Evolutionary conservation across 805 yeast species (phyloP).

Genomic region (Zygoascus biomembranicola): DNA sequence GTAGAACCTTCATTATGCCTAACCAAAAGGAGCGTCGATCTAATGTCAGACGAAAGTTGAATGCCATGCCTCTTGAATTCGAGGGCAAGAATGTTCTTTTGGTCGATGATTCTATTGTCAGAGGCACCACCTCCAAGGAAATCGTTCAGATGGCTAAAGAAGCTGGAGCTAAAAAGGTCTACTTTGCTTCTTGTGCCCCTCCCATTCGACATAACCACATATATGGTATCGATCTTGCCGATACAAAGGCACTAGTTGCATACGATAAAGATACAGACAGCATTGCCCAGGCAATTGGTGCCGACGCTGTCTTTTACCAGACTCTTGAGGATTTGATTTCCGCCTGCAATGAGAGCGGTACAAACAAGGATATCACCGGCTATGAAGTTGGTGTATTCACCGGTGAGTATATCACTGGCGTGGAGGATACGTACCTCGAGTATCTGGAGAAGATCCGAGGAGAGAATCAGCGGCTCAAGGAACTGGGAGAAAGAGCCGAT

Average conservation of each 20-base stretch:
- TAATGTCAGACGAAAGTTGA: slow-evolving; percentile 86
- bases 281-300: slow-evolving; percentile 72
- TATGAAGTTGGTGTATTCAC: slow-evolving; percentile 97
- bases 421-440: slow-evolving; percentile 70
- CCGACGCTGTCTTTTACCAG: slow-evolving; percentile 88
- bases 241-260: slow-evolving; percentile 88
- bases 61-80: slow-evolving; percentile 94
- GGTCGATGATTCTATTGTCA: slow-evolving; percentile 94
- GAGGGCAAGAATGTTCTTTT: slow-evolving; percentile 74
- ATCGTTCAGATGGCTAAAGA: slow-evolving; percentile 98
- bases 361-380: slow-evolving; percentile 35
- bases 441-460: slow-evolving; percentile 81
- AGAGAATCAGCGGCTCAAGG: slow-evolving; percentile 51
- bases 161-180: slow-evolving; percentile 95
- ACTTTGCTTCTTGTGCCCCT: slow-evolving; percentile 95
- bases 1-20: slow-evolving; percentile 98
- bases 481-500: slow-evolving; percentile 37
- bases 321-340: slow-evolving; percentile 70
- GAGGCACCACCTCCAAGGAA: slow-evolving; percentile 96
- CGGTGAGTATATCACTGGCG: slow-evolving; percentile 91
- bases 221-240: slow-evolving; percentile 96
- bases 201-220: slow-evolving; percentile 95
- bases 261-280: slow-evolving; percentile 66
- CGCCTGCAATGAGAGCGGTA: slow-evolving; percentile 51
- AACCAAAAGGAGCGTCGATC: slow-evolving; percentile 91